A percentile compares a stretch with the other conserved stretches of the same genome.
These are phyloP conservation scores for Blastocystis sp. DNA, from an alignment of 352 stramenopile species.

Conservation along the genomic window DNA sequence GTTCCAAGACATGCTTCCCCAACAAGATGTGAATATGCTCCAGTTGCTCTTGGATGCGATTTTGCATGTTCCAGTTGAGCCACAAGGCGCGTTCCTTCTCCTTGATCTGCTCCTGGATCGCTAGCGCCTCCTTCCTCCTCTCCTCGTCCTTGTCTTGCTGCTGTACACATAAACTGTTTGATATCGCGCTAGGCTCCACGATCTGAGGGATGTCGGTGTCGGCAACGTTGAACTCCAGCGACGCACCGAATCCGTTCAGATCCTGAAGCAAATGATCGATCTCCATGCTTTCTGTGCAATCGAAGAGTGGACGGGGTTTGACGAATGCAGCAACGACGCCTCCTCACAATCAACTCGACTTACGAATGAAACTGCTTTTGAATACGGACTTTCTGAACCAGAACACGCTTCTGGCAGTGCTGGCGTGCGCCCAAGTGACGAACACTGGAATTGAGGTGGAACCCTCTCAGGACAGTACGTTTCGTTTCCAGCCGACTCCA, in stretches of 20 bases:
- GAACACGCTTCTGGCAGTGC: not conserved
- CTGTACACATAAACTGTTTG: not conserved
- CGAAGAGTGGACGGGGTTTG: not conserved
- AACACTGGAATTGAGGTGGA: not conserved
- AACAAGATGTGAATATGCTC: not conserved
- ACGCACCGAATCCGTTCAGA: not conserved
- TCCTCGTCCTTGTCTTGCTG: not conserved
- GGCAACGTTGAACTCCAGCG: not conserved
- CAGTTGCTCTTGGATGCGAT: not conserved
- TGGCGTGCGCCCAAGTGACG: not conserved
- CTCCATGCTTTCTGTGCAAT: not conserved
- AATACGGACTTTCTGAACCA: constrained; percentile 12
- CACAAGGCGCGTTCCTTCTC: not conserved
- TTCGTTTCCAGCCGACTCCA: not conserved
- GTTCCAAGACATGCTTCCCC: not conserved
- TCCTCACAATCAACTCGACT: too few species aligned
- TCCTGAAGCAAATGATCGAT: not conserved
- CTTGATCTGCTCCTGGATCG: not conserved
- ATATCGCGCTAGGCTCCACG: not conserved
- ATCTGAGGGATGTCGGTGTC: not conserved
- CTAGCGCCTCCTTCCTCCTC: not conserved
- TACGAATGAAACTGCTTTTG: constrained; percentile 23
- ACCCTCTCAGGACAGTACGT: not conserved
- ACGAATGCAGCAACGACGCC: too few species aligned
- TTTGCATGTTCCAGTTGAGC: not conserved